Base-by-base conservation (phyloP, 2,329 filamentous ascomycete species). In the Bipolaris cookei region DNA sequence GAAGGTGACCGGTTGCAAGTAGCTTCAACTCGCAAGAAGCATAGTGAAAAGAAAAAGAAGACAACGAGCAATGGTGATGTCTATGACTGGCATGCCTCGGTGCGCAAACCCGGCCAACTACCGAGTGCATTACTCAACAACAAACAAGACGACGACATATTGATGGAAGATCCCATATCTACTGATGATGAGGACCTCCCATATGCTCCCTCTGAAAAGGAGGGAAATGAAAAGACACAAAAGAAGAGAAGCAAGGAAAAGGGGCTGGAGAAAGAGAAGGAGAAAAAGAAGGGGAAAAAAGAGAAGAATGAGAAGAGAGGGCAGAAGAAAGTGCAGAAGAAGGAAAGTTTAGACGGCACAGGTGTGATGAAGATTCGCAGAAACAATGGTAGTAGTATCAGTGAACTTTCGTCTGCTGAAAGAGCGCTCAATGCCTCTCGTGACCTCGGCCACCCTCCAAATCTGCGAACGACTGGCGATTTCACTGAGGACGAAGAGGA, bases 401-500 rank as follows among this genome's bases (percentile, higher is more conserved):
- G 10, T 37, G 16, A 7, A 14, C 21, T 42, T 3, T 50, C 58
- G 20, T 59, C 64, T 14, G 66, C 62, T n/a, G 64, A 68, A 4
- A 58, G 38, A 34, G 64, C 62, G 7, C 44, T 70, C 5, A 41
- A 59, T 7, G 51, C 44, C 1, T 16, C 21, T 3, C 63, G 58
- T 4, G 52, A 62, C 6, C 35, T 70, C 2, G 42, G 56, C 6
- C 53, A 62, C 8, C 65, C 62, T 3, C 62, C 63, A 3, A 56
- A 67, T 13, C n/a, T 66, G 34, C 64, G 57, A 20, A 45, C 30
- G 1, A 25, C 43, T 18, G 68, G 68, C 18, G 61, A 62, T 2
- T 70, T 62, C 21, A 64, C 62, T 1, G 38, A 47, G 1, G 68
- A 70, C 25, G 68, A 70, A 42, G 53, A 62, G n/a, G 68, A 70